These are phyloP conservation scores for Bacidia gigantensis DNA, from an alignment of 495 filamentous ascomycete species.

Conservation along the genomic window DNA sequence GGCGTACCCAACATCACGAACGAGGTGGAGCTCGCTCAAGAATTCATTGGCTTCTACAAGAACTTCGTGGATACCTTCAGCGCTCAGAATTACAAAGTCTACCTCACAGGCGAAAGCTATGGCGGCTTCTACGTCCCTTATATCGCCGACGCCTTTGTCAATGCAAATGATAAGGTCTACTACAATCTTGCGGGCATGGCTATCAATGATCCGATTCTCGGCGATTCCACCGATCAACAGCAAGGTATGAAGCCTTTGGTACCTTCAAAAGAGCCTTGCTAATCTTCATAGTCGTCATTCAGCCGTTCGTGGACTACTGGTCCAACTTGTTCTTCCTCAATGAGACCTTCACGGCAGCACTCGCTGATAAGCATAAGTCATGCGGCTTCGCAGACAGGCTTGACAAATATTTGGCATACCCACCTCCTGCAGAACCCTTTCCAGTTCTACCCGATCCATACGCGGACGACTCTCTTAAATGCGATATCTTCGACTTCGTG, in stretches of 20 bases:
- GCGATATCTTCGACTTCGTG: constrained; percentile 45
- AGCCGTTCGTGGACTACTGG: constrained; percentile 43
- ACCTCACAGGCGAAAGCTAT: constrained; percentile 57
- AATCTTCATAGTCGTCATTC: not conserved
- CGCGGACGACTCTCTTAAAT: constrained; percentile 25
- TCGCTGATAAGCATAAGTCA: constrained; percentile 38
- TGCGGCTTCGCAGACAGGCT: constrained; percentile 57
- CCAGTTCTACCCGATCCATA: constrained; percentile 38
- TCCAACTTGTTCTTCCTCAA: constrained; percentile 49
- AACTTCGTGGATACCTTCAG: constrained; percentile 55
- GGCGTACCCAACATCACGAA: constrained; percentile 46
- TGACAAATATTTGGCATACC: constrained; percentile 49
- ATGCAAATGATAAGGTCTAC: constrained; percentile 50
- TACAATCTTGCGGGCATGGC: constrained; percentile 54
- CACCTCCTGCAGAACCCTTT: constrained; percentile 50
- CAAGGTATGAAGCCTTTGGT: constrained; percentile 22
- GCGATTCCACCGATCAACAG: constrained; percentile 32
- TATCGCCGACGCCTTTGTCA: constrained; percentile 60
- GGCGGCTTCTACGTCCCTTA: constrained; percentile 72
- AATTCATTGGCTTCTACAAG: constrained; percentile 61
- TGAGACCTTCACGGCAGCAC: constrained; percentile 43
- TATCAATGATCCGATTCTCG: constrained; percentile 57
- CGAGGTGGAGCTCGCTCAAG: constrained; percentile 48
- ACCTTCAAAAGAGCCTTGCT: not conserved
- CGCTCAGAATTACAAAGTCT: constrained; percentile 49